Base-by-base conservation (phyloP, 305 asterid genomes). In the Fraxinus dipetala region DNA sequence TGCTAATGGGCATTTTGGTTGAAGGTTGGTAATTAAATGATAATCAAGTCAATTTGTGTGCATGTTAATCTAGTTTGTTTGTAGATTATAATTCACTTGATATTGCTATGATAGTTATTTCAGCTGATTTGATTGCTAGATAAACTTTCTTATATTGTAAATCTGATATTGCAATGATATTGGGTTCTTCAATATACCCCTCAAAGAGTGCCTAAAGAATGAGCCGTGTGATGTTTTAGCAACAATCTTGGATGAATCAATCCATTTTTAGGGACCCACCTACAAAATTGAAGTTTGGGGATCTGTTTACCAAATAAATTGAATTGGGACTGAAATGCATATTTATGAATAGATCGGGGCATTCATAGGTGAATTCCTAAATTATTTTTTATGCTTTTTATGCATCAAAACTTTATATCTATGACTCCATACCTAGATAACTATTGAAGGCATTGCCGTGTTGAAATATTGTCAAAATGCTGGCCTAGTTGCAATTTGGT, bases 1-100 rank as follows among this genome's bases (percentile, higher is more conserved):
- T 95, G 75, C 92, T 95, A 43, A 89, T 94, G 96, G 97, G 98
- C 81, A 93, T 94, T 86, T 82, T 94, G 88, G 89, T 95, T 76
- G 98, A 95, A 91, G 97, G 97, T 95, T 76, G 79, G 85, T 72
- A 9, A 69, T 89, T 81, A 45, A 65, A 48, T 69, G 24, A 63
- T 54, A 83, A 72, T 14, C 8, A 69, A 69, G 38, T 88, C 18
- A 79, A 65, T 77, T 79, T n/a, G 32, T 28, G 70, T 28, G 77
- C 8, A 36, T 35, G 34, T 9, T 13, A n/a, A 69, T 78, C 63
- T 28, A 59, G 59, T 45, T 45, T 77, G 70, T 65, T 80, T 84
- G 65, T 74, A 80, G 84, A 81, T 79, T 80, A 30, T 54, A 69
- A 32, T 72, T 32, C 28, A 72, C 26, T 72, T 72, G 22, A 38